phyloP scores from a whole-genome alignment of 2,329 filamentous ascomycete genomes.

The Huntiella bhutanensis region DNA sequence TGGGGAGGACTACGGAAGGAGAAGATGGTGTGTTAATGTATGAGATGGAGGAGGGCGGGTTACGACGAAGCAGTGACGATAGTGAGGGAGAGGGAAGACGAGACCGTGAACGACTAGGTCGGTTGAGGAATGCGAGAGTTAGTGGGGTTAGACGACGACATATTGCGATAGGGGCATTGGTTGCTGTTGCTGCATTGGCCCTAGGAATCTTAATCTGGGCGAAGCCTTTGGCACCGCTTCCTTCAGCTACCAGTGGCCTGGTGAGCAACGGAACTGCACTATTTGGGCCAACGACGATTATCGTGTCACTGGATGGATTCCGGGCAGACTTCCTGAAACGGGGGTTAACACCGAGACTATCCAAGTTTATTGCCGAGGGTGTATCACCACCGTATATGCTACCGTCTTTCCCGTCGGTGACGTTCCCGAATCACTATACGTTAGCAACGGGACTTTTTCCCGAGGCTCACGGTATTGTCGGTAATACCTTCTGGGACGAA shows the following conservation, averaged over 20 bases:
- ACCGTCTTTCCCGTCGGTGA: slow-evolving; percentile 88
- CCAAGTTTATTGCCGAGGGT: slow-evolving; percentile 59
- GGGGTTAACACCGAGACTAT: slow-evolving; percentile 65
- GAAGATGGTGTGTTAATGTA: slow-evolving; percentile 68
- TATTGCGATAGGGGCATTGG: slow-evolving; percentile 31
- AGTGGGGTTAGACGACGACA: not conserved
- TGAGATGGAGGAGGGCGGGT: slow-evolving; percentile 70
- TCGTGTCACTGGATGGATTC: slow-evolving; percentile 91
- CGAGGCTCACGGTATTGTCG: slow-evolving; percentile 80
- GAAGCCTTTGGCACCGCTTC: not conserved
- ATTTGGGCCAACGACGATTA: slow-evolving; percentile 79
- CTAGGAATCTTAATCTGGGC: slow-evolving; percentile 14
- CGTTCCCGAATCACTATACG: slow-evolving; percentile 92
- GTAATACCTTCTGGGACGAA: slow-evolving; percentile 90
- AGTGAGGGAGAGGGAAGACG: slow-evolving; percentile 40
- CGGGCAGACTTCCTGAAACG: slow-evolving; percentile 80
- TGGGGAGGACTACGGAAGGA: slow-evolving; percentile 35
- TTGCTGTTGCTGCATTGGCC: slow-evolving; percentile 14
- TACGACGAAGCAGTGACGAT: slow-evolving; percentile 45
- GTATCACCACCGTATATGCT: slow-evolving; percentile 85
- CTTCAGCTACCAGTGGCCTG: slow-evolving; percentile 17
- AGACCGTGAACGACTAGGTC: slow-evolving; percentile 32
- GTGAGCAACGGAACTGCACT: slow-evolving; percentile 69
- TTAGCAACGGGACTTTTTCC: slow-evolving; percentile 83
- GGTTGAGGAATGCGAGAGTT: slow-evolving; percentile 16